Evolutionary conservation across 148 eudicot genomes (phyloP).

Genomic region (Arctostaphylos glauca): DNA sequence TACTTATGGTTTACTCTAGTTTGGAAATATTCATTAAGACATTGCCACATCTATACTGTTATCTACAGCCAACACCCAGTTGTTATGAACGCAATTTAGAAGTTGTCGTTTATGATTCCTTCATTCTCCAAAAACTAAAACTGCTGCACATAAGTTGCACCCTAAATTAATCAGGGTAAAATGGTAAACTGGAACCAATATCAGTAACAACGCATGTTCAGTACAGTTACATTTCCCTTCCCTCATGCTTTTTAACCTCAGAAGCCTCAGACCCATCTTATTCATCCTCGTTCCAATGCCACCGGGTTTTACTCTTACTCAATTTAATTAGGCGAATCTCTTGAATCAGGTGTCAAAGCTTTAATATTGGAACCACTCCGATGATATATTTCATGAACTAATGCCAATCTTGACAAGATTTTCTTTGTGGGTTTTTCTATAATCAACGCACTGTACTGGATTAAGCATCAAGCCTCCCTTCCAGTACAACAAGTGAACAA

Average conservation of each 20-base stretch:
- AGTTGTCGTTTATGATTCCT: neutral
- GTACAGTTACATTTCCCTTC: neutral
- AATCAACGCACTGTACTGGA: neutral
- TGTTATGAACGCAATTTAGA: neutral
- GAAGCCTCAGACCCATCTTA: neutral
- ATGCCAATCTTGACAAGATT: too few relatives aligned
- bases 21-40: neutral
- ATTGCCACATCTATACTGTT: constrained; percentile 1
- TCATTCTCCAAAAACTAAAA: neutral
- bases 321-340: neutral
- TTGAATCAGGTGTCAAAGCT: neutral
- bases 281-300: neutral
- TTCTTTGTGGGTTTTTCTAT: neutral
- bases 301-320: neutral
- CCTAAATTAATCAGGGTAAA: neutral
- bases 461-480: neutral
- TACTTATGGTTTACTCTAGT: neutral
- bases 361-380: neutral
- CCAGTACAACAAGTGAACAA: neutral
- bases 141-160: neutral
- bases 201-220: neutral
- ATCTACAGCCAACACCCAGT: neutral
- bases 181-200: neutral
- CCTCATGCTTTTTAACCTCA: neutral
- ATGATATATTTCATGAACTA: too few relatives aligned